phyloP scores from a whole-genome alignment of 129 eudicot genomes.

The Pulicaria dysenterica region DNA sequence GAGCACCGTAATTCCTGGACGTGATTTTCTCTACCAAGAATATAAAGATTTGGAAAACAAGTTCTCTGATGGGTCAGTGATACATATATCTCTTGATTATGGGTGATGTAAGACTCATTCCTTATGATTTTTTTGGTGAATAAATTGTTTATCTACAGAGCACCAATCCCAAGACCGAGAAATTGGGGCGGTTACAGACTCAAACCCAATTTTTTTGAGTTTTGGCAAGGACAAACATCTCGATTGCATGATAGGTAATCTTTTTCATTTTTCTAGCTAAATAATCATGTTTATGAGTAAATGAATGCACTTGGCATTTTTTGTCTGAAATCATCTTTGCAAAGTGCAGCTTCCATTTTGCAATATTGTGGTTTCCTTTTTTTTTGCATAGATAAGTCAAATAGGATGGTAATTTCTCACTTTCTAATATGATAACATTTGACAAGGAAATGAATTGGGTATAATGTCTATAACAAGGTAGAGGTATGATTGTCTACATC shows the following conservation, averaged over 20 bases:
- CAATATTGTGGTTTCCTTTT: not conserved
- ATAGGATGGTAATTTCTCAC: conserved; percentile 2
- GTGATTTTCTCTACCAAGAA: conserved; percentile 67
- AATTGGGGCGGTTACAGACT: conserved; percentile 99
- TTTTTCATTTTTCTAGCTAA: not conserved
- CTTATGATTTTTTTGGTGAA: conserved; percentile 14
- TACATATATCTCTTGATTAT: conserved; percentile 18
- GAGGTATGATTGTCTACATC: too few relatives aligned
- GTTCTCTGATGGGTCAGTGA: conserved; percentile 83
- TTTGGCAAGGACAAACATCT: conserved; percentile 98
- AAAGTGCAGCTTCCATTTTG: conserved; percentile 9
- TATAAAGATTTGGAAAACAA: conserved; percentile 66
- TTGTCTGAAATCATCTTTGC: not conserved
- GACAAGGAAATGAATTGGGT: not conserved
- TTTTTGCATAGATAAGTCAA: conserved; percentile 1
- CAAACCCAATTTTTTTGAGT: conserved; percentile 73
- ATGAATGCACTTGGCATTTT: not conserved
- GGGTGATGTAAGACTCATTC: not conserved
- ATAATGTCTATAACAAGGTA: too few relatives aligned
- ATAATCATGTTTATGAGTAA: not conserved
- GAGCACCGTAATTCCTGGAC: conserved; percentile 90
- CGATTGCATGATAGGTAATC: conserved; percentile 88
- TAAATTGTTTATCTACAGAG: conserved; percentile 45
- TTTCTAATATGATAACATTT: conserved; percentile 2
- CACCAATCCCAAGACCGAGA: conserved; percentile 75